Evolutionary conservation across 2,329 filamentous ascomycete genomes (phyloP), one percentile per base, ranked within the genome.

Genomic region (Stachybotrys chlorohalonatus): DNA sequence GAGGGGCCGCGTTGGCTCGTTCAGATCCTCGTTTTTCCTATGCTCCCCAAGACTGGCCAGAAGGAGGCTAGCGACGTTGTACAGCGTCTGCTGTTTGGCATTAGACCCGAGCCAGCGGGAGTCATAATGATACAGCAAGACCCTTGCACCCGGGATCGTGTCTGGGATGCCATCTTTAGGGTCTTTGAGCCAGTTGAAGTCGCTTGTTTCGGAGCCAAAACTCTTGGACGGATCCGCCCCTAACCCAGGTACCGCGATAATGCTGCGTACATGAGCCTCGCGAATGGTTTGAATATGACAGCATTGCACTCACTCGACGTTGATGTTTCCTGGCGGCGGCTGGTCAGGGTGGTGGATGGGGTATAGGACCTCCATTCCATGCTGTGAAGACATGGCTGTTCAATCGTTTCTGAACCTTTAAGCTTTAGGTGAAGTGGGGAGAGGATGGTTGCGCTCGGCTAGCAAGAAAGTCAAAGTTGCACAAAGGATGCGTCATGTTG

Each of bases 151-250:
- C 11, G 48, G 48, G 11, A 50, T 50, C 17, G 17, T 17, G 30
- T 30, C 17, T 30, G 17, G 48, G n/a, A 50, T 50, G 24, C 48
- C 48, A 11, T 50, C 48, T 11, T 32, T 30, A 2, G 17, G 17
- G 31, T 50, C 48, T 50, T 31, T 50, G 13, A 50, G 48, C 48
- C 48, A 50, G 48, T 50, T 50, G 48, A 50, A 50, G 24, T 32
- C 31, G 5, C 48, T 32, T 2, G 48, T 32, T 17, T 50, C 48
- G 11, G 48, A 50, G 30, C 48, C 48, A 17, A 50, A 50, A n/a
- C 48, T 50, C 24, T 7, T 50, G 48, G 48, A 50, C 9, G 48
- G 48, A 7, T 50, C 48, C 11, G 48, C 48, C 6, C 48, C 48
- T 50, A 50, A 24, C 2, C 48, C 48, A 9, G 48, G 48, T 7